Base-by-base conservation (phyloP, 805 yeast genomes). In the Candida montana region DNA sequence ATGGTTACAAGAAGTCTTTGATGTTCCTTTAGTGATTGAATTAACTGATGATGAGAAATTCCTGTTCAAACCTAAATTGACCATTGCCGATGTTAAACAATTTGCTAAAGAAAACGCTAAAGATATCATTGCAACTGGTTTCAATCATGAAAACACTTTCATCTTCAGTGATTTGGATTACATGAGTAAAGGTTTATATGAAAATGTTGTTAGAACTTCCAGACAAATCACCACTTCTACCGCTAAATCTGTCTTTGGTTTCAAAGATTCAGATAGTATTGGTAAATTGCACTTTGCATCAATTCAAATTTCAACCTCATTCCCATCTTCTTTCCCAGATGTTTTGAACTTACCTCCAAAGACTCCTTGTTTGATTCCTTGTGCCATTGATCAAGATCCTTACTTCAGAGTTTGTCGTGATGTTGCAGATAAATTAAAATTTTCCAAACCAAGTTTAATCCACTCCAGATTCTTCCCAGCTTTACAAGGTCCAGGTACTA, bases 371-470 rank as follows among this genome's bases (percentile, higher is more conserved):
- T 72, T 93, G 63, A 93, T 93, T 63, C 99, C 99, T 31, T 93
- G 99, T 74, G 99, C 99, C 36, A 93, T 93, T 61, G 99, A 93
- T 63, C 99, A 91, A 71, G 99, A 93, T 64, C 98, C 99, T 24
- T 93, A 93, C 65, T 93, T 93, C 72, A 77, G 99, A 66, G 95
- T 93, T 18, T 87, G 96, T 65, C 77, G 99, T 67, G 99, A 93
- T 62, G 99, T 93, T 51, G 97, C 99, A 10, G 89, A 81, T 57
- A 93, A 91, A 65, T 75, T 93, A 62, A 84, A 83, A 64, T 95
- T 75, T 62, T 70, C 89, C 48, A 93, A 93, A 67, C 98, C 98
- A 16, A 79, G 96, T 9, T 75, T 93, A 60, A 72, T 93, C 49
- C 98, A 93, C 65, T 81, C 99, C 41, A 83, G 86, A 64, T 93